Evolutionary conservation across 305 asterid species (phyloP).

Genomic region (Fraxinus angustifolia): DNA sequence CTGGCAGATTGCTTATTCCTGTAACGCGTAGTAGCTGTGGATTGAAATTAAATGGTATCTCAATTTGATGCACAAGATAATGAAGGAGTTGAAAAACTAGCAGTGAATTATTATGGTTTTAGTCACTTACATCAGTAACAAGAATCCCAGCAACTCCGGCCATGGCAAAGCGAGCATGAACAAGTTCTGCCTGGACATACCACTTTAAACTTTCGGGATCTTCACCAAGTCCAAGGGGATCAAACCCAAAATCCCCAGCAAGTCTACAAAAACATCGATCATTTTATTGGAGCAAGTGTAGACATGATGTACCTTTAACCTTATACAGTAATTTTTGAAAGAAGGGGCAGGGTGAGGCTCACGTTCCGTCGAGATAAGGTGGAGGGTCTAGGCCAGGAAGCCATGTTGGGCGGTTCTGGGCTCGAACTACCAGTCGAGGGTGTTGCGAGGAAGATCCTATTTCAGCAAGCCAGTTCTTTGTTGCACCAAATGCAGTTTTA

Average conservation of each 20-base stretch:
- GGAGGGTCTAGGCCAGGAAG: constrained; percentile 95
- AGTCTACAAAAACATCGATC: constrained; percentile 44
- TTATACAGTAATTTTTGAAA: neutral
- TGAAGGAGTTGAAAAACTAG: neutral
- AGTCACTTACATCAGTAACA: constrained; percentile 58
- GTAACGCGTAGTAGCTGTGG: constrained; percentile 74
- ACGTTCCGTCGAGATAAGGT: constrained; percentile 87
- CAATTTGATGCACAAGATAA: neutral
- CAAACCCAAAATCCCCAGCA: constrained; percentile 87
- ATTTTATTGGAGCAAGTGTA: neutral
- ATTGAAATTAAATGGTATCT: constrained; percentile 10
- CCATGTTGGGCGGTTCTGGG: constrained; percentile 83
- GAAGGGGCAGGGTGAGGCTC: constrained; percentile 24
- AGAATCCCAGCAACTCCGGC: constrained; percentile 95
- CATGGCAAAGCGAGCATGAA: constrained; percentile 94
- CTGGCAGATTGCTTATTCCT: constrained; percentile 68
- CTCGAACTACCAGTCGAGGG: constrained; percentile 37
- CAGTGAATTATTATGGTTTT: neutral
- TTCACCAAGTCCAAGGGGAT: constrained; percentile 92
- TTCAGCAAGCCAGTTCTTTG: constrained; percentile 31
- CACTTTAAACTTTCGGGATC: constrained; percentile 85
- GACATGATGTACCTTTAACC: neutral
- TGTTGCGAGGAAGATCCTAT: constrained; percentile 24
- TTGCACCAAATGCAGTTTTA: constrained; percentile 30
- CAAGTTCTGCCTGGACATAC: constrained; percentile 93